phyloP scores from a whole-genome alignment of 1,284 basidiomycete genomes.

The Melanopsichium pennsylvanicum region DNA sequence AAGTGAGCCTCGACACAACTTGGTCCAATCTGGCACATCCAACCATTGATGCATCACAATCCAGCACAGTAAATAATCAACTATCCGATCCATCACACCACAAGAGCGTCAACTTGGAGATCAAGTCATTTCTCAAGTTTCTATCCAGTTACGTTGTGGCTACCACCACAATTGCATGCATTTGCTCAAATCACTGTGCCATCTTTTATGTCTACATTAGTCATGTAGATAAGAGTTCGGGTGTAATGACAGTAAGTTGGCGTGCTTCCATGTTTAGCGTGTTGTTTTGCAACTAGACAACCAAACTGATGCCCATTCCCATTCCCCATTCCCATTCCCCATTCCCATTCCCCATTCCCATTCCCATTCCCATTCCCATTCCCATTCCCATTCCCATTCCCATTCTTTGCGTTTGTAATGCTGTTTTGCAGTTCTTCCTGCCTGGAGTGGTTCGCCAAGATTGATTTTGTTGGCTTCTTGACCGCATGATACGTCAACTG shows the following conservation, averaged over 20 bases:
- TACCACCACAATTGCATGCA: slow-evolving; percentile 61
- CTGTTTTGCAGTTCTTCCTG: slow-evolving; percentile 52
- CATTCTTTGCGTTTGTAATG: no score
- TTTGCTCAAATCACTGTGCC: slow-evolving; percentile 63
- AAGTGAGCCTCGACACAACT: slow-evolving; percentile 59
- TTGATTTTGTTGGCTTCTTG: slow-evolving; percentile 9
- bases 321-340: no score
- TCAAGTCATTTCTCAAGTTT: slow-evolving; percentile 61
- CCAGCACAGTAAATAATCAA: slow-evolving; percentile 25
- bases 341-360: no score
- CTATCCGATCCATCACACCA: slow-evolving; percentile 25
- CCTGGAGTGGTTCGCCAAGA: slow-evolving; percentile 47
- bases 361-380: no score
- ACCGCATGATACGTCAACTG: no score
- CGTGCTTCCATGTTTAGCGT: no score
- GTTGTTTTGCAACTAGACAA: no score
- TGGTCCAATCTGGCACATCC: slow-evolving; percentile 61
- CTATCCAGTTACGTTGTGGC: slow-evolving; percentile 60
- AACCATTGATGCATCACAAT: slow-evolving; percentile 34
- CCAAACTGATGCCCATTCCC: no score
- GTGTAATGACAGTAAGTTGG: slow-evolving; percentile 50
- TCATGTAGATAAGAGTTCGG: slow-evolving; percentile 48
- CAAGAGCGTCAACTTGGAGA: slow-evolving; percentile 59
- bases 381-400: no score
- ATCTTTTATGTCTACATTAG: slow-evolving; percentile 66